Conservation (phyloP, 495 filamentous ascomycete genomes). For the Parachaetomium inaequale region DNA sequence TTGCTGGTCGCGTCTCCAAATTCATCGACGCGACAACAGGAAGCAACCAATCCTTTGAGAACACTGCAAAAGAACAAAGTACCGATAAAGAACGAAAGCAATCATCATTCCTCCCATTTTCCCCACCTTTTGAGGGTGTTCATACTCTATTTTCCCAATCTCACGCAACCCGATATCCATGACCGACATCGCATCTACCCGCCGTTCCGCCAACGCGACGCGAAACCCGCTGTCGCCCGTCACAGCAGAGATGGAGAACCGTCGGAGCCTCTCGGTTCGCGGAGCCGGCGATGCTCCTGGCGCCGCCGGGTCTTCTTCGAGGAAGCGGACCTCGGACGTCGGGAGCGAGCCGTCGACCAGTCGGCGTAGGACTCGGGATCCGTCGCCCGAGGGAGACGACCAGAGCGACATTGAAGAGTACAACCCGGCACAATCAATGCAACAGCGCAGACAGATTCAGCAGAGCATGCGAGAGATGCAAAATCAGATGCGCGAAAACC, state of each 20-base stretch:
- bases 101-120: neutral
- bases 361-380: slow-evolving; percentile 39
- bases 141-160: neutral
- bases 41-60: neutral
- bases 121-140: neutral
- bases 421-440: slow-evolving; percentile 82
- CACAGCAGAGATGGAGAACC: slow-evolving; percentile 16
- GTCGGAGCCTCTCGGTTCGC: slow-evolving; percentile 23
- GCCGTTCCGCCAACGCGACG: neutral
- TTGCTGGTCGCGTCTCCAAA: neutral
- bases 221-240: slow-evolving; percentile 6
- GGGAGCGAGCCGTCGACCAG: slow-evolving; percentile 38
- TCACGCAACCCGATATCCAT: neutral
- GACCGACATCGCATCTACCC: neutral
- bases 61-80: neutral
- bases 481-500: slow-evolving; percentile 65
- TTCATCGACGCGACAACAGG: neutral
- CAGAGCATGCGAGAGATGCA: slow-evolving; percentile 64
- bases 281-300: neutral
- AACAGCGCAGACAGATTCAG: slow-evolving; percentile 69
- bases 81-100: neutral
- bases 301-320: neutral
- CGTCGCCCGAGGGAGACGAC: slow-evolving; percentile 23
- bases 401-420: slow-evolving; percentile 52
- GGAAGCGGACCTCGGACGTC: slow-evolving; percentile 49